Conservation (phyloP, 2,329 filamentous ascomycete species). For the Aspergillus awamori region DNA sequence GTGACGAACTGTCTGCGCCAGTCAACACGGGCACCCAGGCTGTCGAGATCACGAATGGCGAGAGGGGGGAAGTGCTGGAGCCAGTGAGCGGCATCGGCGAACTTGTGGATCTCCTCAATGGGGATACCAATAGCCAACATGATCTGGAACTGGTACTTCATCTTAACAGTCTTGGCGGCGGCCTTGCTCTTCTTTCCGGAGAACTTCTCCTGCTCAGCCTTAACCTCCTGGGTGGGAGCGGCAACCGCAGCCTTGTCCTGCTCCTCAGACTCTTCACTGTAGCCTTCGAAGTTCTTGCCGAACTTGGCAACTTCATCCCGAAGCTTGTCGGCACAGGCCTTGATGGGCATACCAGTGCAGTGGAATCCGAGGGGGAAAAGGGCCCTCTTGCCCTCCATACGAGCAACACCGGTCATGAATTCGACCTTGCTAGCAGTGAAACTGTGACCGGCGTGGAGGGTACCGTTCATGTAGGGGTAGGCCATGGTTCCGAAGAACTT, state of each 20-base stretch:
- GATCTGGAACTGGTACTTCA: conserved; percentile 96
- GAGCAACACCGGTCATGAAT: conserved; percentile 81
- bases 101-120: conserved; percentile 84
- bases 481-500: conserved; percentile 88
- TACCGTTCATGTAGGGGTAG: conserved; percentile 84
- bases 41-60: conserved; percentile 74
- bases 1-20: conserved; percentile 93
- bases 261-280: conserved; percentile 64
- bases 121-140: conserved; percentile 91
- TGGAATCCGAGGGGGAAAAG: conserved; percentile 95
- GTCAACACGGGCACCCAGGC: conserved; percentile 84
- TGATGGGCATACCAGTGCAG: conserved; percentile 97
- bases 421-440: conserved; percentile 94
- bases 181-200: conserved; percentile 91
- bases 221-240: conserved; percentile 66
- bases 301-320: conserved; percentile 87
- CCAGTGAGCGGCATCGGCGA: conserved; percentile 91
- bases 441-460: conserved; percentile 85
- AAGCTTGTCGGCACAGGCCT: conserved; percentile 94
- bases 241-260: conserved; percentile 54
- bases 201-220: conserved; percentile 91
- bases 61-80: conserved; percentile 87
- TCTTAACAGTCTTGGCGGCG: conserved; percentile 82
- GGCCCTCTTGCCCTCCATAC: conserved; percentile 86
- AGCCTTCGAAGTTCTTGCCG: conserved; percentile 80